Conservation (phyloP, 306 rosid genomes). For the Dryas drummondii region DNA sequence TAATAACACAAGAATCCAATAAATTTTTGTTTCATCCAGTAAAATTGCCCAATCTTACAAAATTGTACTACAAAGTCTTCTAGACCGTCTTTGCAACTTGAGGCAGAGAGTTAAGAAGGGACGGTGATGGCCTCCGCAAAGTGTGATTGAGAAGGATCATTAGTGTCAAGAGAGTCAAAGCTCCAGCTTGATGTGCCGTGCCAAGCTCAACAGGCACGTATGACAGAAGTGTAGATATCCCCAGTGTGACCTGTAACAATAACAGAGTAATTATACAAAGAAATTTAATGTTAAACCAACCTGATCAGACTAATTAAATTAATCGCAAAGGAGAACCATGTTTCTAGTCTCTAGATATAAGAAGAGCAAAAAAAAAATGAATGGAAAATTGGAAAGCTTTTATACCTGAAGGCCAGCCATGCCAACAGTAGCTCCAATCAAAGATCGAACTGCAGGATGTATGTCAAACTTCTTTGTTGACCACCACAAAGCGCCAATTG, state of each 20-base stretch:
- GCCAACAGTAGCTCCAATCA: slow-evolving; percentile 59
- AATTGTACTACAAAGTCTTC: neutral
- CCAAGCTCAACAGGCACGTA: slow-evolving; percentile 86
- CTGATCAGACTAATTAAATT: neutral
- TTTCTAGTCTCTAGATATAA: neutral
- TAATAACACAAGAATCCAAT: neutral
- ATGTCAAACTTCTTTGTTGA: slow-evolving; percentile 70
- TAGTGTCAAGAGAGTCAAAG: slow-evolving; percentile 71
- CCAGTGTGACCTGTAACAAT: neutral
- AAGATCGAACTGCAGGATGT: slow-evolving; percentile 73
- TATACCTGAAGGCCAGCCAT: slow-evolving; percentile 82
- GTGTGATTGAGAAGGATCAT: slow-evolving; percentile 73
- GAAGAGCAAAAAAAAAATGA: neutral
- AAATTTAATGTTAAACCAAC: neutral
- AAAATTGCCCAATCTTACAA: neutral
- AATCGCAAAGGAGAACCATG: neutral
- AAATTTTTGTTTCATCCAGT: neutral
- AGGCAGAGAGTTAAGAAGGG: slow-evolving; percentile 76
- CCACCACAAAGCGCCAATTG: slow-evolving; percentile 71
- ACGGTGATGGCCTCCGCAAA: slow-evolving; percentile 55
- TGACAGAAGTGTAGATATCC: slow-evolving; percentile 69
- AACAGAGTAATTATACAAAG: neutral
- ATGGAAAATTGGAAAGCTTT: slow-evolving; percentile 3
- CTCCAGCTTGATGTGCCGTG: slow-evolving; percentile 89
- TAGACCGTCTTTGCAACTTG: slow-evolving; percentile 52